phyloP scores from a whole-genome alignment of 371 early-diverging fungal species.

The Basidiobolus meristosporus region DNA sequence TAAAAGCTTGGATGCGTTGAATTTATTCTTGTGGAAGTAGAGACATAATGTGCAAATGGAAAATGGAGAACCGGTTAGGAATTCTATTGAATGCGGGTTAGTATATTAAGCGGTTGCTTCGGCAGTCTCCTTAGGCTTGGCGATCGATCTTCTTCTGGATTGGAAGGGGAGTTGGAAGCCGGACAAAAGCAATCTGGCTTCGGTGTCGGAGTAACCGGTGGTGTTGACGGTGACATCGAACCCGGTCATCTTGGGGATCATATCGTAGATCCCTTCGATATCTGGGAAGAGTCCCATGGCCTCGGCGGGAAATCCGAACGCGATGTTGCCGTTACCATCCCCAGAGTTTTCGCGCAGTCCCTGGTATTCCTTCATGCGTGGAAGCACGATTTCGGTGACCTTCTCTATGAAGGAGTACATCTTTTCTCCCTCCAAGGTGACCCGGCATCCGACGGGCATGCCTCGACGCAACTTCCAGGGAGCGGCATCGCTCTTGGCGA shows the following conservation, averaged over 20 bases:
- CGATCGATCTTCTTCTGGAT: too few relatives aligned
- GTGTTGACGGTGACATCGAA: slow-evolving; percentile 74
- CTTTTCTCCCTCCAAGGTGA: slow-evolving; percentile 55
- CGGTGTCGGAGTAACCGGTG: slow-evolving; percentile 57
- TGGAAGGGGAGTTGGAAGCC: slow-evolving; percentile 82
- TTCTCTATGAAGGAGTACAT: slow-evolving; percentile 93
- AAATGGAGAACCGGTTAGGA: too few relatives aligned
- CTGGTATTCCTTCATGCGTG: slow-evolving; percentile 82
- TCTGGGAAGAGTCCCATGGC: slow-evolving; percentile 86
- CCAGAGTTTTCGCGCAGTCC: slow-evolving; percentile 58
- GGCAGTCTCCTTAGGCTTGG: too few relatives aligned
- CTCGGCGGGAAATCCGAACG: slow-evolving; percentile 63
- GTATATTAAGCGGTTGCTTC: too few relatives aligned
- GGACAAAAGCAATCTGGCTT: slow-evolving; percentile 68
- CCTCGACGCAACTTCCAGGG: slow-evolving; percentile 64
- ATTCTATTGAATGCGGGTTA: too few relatives aligned
- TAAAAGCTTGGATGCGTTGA: too few relatives aligned
- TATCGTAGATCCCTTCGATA: slow-evolving; percentile 86
- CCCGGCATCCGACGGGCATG: slow-evolving; percentile 79
- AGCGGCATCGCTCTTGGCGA: slow-evolving; percentile 63
- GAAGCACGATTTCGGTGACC: slow-evolving; percentile 79
- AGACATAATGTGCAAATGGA: too few relatives aligned
- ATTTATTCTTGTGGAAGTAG: too few relatives aligned
- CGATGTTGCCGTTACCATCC: slow-evolving; percentile 68
- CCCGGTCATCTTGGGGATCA: slow-evolving; percentile 74